Base-by-base conservation (phyloP, 148 eudicot genomes). In the Salicornia ramosissima region DNA sequence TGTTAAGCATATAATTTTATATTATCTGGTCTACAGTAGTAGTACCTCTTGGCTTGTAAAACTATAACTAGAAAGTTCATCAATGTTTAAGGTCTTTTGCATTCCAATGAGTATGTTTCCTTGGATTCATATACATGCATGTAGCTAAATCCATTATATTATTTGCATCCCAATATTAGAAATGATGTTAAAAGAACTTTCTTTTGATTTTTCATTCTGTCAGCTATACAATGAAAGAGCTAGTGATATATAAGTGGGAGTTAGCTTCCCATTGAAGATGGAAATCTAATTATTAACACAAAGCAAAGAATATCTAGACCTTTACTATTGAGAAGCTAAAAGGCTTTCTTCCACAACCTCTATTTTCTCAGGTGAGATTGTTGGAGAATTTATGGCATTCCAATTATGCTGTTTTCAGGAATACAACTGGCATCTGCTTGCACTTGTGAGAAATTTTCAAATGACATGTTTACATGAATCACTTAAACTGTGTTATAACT, bases 351-450 rank as follows among this genome's bases (percentile, higher is more conserved):
- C n/a, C n/a, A n/a, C n/a, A 14, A 21, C 31, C 46, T 68, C 64
- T 14, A 15, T 57, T 68, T 14, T 42, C n/a, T 57, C 40, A 11
- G 24, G 19, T 54, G 49, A 53, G 62, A 62, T 53, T 58, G 63
- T n/a, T n/a, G n/a, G n/a, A n/a, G n/a, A n/a, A n/a, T n/a, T n/a
- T n/a, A n/a, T n/a, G n/a, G n/a, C n/a, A 11, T 30, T 36, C 26
- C 31, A 65, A 11, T 24, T 25, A 10, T 16, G 59, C 7, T 54
- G 33, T 54, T 54, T 54, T 30, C 10, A 58, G 63, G 24, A 30
- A 19, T 3, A 16, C 24, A 2, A 29, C n/a, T 66, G 29, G 25
- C 29, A 11, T 50, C 8, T 19, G 30, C 57, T 47, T 66, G 25
- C 56, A 30, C 19, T 25, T 6, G 15, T 28, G 15, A 26, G 16